Percentiles rank a stretch among this genome's conserved stretches.
Conservation (phyloP, 1,284 basidiomycete genomes). For the Sphaerobolus stellatus region DNA sequence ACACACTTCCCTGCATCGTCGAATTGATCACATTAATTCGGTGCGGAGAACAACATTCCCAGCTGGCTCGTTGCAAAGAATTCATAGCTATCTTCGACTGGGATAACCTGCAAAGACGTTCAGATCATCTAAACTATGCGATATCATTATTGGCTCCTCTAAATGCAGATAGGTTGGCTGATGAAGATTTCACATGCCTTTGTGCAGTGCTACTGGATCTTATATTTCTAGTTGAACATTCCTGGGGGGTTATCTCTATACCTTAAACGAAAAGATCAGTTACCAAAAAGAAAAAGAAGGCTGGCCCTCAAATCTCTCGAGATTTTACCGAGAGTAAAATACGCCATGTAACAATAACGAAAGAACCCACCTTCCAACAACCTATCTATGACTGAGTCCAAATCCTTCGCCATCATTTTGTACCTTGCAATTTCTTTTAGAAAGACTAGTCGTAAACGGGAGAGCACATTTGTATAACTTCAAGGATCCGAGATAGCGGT, state of each 20-base stretch:
- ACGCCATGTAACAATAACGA: neutral
- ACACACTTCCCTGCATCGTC: slow-evolving; percentile 99
- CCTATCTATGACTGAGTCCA: slow-evolving; percentile 97
- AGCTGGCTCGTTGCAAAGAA: slow-evolving; percentile 98
- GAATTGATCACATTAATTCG: slow-evolving; percentile 98
- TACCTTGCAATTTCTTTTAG: no score
- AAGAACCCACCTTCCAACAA: slow-evolving; percentile 84
- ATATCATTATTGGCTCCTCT: slow-evolving; percentile 97
- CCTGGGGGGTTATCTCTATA: slow-evolving; percentile 92
- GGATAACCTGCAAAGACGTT: slow-evolving; percentile 58
- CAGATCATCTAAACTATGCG: neutral
- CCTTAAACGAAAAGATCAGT: slow-evolving; percentile 40
- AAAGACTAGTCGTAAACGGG: no score
- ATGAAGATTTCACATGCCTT: slow-evolving; percentile 96
- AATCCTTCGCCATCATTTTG: slow-evolving; percentile 84
- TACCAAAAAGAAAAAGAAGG: neutral
- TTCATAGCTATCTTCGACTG: slow-evolving; percentile 99
- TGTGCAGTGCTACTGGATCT: slow-evolving; percentile 95
- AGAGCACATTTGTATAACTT: no score
- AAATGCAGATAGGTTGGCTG: slow-evolving; percentile 91
- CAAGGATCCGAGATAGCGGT: no score
- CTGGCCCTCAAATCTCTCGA: neutral
- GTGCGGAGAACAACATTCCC: slow-evolving; percentile 96
- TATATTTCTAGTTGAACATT: slow-evolving; percentile 88
- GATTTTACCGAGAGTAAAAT: neutral